These are phyloP conservation scores for Neocucurbitaria cava DNA, from an alignment of 2,329 filamentous ascomycete species.

Conservation along the genomic window DNA sequence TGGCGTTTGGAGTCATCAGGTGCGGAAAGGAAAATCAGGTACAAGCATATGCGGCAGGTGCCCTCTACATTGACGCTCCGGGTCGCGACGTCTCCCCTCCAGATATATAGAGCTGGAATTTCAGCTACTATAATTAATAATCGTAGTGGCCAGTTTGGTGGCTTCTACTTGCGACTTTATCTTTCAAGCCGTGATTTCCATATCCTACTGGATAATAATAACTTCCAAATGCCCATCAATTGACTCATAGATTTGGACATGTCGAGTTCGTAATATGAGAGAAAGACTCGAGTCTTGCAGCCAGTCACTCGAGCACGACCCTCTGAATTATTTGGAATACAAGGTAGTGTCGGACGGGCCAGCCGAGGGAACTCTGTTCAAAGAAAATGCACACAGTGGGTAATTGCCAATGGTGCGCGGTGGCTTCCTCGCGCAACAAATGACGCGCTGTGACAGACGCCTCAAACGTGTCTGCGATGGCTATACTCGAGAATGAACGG, in stretches of 20 bases:
- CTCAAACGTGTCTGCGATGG: not conserved
- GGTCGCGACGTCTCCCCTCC: constrained; percentile 19
- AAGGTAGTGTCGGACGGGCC: constrained; percentile 4
- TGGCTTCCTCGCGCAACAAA: constrained; percentile 1
- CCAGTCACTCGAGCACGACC: not conserved
- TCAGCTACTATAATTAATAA: constrained; percentile 26
- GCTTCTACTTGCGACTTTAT: not conserved
- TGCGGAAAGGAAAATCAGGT: constrained; percentile 7
- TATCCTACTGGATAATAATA: no score
- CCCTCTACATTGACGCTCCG: constrained; percentile 15
- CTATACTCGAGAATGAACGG: not conserved
- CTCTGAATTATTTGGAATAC: not conserved
- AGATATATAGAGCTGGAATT: constrained; percentile 4
- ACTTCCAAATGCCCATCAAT: no score
- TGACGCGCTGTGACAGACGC: not conserved
- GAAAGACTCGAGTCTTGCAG: not conserved
- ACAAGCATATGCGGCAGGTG: constrained; percentile 6
- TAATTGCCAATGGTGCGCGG: constrained; percentile 12
- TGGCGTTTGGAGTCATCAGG: constrained; percentile 14
- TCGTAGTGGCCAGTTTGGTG: constrained; percentile 4
- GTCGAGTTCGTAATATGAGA: not conserved
- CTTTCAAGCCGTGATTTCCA: not conserved
- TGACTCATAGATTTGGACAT: no score
- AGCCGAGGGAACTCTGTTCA: constrained; percentile 5
- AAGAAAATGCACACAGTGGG: not conserved